Evolutionary conservation across 2,329 filamentous ascomycete genomes (phyloP).

Genomic region (Botryotinia narcissicola): DNA sequence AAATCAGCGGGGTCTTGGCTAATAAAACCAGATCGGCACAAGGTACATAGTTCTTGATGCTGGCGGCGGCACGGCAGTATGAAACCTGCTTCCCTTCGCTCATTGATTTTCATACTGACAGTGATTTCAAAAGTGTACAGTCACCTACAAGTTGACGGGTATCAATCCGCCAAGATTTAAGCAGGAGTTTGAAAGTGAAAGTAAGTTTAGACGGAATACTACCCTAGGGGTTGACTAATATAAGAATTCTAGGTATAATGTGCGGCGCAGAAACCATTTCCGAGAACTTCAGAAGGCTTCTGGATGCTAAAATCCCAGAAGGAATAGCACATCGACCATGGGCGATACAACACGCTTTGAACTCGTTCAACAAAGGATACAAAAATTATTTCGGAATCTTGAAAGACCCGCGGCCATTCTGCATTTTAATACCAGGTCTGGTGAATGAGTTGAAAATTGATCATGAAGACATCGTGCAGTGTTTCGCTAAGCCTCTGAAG

Average conservation of each 20-base stretch:
- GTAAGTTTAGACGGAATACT: background rate
- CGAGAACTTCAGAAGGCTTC: background rate
- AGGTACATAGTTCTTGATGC: background rate
- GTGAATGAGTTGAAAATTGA: background rate
- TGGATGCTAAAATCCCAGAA: background rate
- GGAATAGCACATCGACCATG: background rate
- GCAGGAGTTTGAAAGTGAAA: constrained; percentile 10
- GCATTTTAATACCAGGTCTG: background rate
- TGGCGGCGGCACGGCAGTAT: background rate
- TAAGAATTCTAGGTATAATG: constrained; percentile 7
- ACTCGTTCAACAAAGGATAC: background rate
- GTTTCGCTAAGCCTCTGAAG: background rate
- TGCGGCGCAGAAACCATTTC: constrained; percentile 16
- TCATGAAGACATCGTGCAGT: background rate
- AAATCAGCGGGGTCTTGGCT: background rate
- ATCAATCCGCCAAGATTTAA: background rate
- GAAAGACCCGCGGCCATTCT: background rate
- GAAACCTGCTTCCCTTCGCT: background rate
- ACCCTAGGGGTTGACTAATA: background rate
- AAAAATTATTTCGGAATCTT: background rate
- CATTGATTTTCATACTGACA: background rate
- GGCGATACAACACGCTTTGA: background rate
- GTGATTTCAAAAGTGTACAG: background rate
- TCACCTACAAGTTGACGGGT: background rate
- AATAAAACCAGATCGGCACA: background rate